Evolutionary conservation across 148 eudicot species (phyloP).

Genomic region (Diospyros kaki): DNA sequence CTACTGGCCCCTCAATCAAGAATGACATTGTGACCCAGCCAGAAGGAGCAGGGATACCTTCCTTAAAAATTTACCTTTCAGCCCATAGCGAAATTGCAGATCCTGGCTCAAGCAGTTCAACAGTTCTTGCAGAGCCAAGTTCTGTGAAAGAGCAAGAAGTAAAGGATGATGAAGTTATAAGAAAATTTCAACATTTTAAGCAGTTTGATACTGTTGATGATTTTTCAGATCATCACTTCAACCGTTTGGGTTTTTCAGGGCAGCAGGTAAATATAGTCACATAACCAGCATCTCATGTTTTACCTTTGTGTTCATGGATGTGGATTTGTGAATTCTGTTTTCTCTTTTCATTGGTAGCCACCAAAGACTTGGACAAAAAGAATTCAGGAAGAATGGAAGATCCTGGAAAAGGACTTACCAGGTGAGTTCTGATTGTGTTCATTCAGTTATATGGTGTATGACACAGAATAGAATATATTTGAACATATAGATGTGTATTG

Average conservation of each 20-base stretch:
- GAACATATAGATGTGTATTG: no score
- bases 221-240: constrained; percentile 61
- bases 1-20: constrained; percentile 16
- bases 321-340: not conserved
- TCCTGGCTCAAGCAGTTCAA: constrained; percentile 41
- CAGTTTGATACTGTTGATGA: constrained; percentile 66
- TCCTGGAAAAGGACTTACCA: constrained; percentile 67
- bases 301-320: not conserved
- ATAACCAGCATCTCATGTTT: constrained; percentile 1
- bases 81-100: not conserved
- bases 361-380: constrained; percentile 65
- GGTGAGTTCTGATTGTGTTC: constrained; percentile 33
- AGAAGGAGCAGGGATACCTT: constrained; percentile 13
- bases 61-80: not conserved
- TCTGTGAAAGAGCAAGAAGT: constrained; percentile 33
- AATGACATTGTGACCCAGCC: constrained; percentile 11
- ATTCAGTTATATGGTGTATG: constrained; percentile 4
- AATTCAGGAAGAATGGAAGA: constrained; percentile 85
- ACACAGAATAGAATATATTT: not conserved
- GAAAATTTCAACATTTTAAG: constrained; percentile 53
- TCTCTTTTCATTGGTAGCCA: constrained; percentile 32
- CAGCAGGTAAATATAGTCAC: constrained; percentile 38
- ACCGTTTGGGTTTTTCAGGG: constrained; percentile 22
- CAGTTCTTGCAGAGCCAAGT: constrained; percentile 24
- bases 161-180: constrained; percentile 46